Base-by-base conservation (phyloP, 2,329 filamentous ascomycete species). In the Xylaria sp. region DNA sequence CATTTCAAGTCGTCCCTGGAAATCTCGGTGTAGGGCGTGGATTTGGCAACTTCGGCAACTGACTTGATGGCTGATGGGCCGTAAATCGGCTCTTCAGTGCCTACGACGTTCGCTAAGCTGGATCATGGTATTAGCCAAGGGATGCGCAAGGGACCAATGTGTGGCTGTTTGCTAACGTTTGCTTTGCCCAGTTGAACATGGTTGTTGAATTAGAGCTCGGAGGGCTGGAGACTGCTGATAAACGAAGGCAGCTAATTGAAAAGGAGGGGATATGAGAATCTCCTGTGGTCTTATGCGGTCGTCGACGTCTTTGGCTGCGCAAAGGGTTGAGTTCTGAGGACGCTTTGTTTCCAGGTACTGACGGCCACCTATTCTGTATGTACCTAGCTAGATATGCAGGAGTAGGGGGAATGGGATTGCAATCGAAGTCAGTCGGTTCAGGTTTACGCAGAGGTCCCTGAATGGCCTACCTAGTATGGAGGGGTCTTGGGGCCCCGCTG, bases 141-240 rank as follows among this genome's bases (percentile, higher is more conserved):
- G 65, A 49, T 51, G 38, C 45, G 70, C 64, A 53, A 64, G 38
- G 54, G 17, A 65, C 70, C 60, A 49, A 66, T 59, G 46, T 63
- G 54, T 42, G 63, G 56, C 28, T 51, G 53, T 67, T 54, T 64
- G 58, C 91, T 80, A 83, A 95, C 92, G 90, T 88, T 80, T 94
- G 90, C 82, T 96, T 95, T 72, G 93, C 89, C 93, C 93, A 97
- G 83, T 92, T 95, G 83, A 96, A 94, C 89, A 92, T 95, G 78
- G 75, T 85, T 49, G 78, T 74, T 85, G 40, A 52, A 31, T 31
- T 31, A 9, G 28, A 31, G 28, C 33, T 21, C 38, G 40, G 6
- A 31, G 21, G 53, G n/a, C 14, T 12, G 43, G 49, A 40, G 46
- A 31, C 19, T 17, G 43, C 51, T 40, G 17, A 19, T 11, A 55